phyloP scores from a whole-genome alignment of 202 grass and related monocot species.

The Musa balbisiana region DNA sequence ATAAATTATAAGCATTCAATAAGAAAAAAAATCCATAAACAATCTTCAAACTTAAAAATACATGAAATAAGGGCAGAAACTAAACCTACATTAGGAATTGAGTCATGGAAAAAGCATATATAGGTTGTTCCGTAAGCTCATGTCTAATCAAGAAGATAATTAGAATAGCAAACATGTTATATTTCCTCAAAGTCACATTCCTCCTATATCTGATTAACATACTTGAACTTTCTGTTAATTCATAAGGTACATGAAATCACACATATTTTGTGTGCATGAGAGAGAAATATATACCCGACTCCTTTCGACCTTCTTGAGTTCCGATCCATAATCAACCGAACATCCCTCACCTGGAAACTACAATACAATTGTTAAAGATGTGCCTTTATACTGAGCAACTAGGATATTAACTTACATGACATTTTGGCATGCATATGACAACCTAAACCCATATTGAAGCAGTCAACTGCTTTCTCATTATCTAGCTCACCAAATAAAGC shows the following conservation, averaged over 20 bases:
- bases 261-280: not conserved
- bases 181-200: too few species aligned
- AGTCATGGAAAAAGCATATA: too few species aligned
- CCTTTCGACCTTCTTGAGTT: conserved; percentile 23
- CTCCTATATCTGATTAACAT: too few species aligned
- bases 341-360: conserved; percentile 22
- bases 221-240: too few species aligned
- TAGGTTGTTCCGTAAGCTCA: too few species aligned
- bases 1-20: not conserved
- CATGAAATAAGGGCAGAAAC: too few species aligned
- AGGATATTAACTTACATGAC: conserved; percentile 7
- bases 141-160: too few species aligned
- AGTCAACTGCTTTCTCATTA: conserved; percentile 17
- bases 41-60: too few species aligned
- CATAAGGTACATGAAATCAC: not conserved
- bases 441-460: conserved; percentile 7
- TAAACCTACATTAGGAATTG: too few species aligned
- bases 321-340: conserved; percentile 24
- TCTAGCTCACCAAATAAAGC: conserved; percentile 11
- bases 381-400: not conserved
- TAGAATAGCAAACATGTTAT: too few species aligned
- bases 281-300: conserved; percentile 16
- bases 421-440: conserved; percentile 5
- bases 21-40: not conserved
- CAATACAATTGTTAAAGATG: conserved; percentile 6